phyloP scores from a whole-genome alignment of 768 basidiomycete species.

The Suillus bovinus region DNA sequence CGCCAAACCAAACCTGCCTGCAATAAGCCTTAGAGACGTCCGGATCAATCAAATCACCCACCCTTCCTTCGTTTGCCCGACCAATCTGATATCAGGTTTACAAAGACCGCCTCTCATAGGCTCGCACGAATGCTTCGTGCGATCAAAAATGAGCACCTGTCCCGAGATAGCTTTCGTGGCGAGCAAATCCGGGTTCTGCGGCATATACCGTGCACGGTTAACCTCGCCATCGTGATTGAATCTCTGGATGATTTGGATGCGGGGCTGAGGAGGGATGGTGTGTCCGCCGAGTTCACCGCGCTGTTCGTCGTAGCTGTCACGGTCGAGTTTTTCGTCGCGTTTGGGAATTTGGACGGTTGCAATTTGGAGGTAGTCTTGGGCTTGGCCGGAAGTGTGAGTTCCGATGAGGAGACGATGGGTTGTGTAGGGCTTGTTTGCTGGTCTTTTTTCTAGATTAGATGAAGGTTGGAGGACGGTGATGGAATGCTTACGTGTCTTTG shows the following conservation, averaged over 20 bases:
- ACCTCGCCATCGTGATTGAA: constrained; percentile 97
- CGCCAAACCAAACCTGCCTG: constrained; percentile 81
- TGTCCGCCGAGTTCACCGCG: constrained; percentile 94
- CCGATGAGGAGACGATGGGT: constrained; percentile 93
- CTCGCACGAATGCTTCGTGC: constrained; percentile 95
- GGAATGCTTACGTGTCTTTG: constrained; percentile 76
- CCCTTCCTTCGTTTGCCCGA: constrained; percentile 94
- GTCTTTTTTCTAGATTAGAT: constrained; percentile 44
- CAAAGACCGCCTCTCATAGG: constrained; percentile 83
- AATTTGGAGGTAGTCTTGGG: constrained; percentile 94
- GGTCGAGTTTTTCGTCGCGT: constrained; percentile 78
- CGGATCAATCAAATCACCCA: constrained; percentile 38
- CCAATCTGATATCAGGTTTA: constrained; percentile 87
- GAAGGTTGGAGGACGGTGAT: background rate
- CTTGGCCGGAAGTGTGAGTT: constrained; percentile 95
- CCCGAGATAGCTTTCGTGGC: constrained; percentile 93
- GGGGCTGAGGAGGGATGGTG: constrained; percentile 78
- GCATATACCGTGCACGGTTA: constrained; percentile 98
- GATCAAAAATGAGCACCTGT: constrained; percentile 92
- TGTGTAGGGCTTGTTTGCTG: constrained; percentile 90
- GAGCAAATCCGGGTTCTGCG: constrained; percentile 95
- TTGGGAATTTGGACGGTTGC: constrained; percentile 93
- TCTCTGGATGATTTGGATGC: constrained; percentile 87
- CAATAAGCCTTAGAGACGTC: constrained; percentile 10
- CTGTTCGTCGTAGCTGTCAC: constrained; percentile 85